phyloP scores from a whole-genome alignment of 2,329 filamentous ascomycete genomes.

The Parasarocladium wereldwijsianum region DNA sequence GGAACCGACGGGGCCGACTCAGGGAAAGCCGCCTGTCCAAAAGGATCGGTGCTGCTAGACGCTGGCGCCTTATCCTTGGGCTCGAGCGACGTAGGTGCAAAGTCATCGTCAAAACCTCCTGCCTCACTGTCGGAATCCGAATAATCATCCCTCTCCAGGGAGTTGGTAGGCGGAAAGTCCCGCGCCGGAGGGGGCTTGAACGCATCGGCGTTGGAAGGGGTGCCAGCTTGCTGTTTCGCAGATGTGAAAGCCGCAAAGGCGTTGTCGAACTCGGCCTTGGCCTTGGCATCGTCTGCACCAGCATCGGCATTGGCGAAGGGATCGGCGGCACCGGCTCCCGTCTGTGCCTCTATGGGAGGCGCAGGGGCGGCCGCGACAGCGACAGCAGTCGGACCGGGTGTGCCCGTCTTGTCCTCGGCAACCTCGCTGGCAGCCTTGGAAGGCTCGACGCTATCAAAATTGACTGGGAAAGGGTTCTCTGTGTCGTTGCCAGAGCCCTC shows the following conservation, averaged over 20 bases:
- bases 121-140: slow-evolving; percentile 66
- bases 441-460: slow-evolving; percentile 13
- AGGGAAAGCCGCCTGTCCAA: slow-evolving; percentile 1
- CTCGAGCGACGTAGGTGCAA: slow-evolving; percentile 47
- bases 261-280: slow-evolving; percentile 72
- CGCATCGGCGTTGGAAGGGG: slow-evolving; percentile 16
- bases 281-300: slow-evolving; percentile 38
- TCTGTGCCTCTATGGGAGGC: slow-evolving; percentile 2
- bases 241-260: slow-evolving; percentile 65
- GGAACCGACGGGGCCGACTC: slow-evolving; percentile 10
- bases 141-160: slow-evolving; percentile 68
- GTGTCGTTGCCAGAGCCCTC: slow-evolving; percentile 30
- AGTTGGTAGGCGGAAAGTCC: slow-evolving; percentile 91
- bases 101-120: slow-evolving; percentile 88
- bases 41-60: slow-evolving; percentile 3
- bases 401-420: slow-evolving; percentile 9
- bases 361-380: slow-evolving; percentile 8
- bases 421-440: neutral
- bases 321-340: slow-evolving; percentile 19
- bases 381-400: slow-evolving; percentile 13
- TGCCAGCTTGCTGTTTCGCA: slow-evolving; percentile 28
- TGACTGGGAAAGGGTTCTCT: slow-evolving; percentile 13
- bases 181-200: slow-evolving; percentile 32
- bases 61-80: slow-evolving; percentile 2
- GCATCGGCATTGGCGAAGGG: slow-evolving; percentile 39